Evolutionary conservation across 177 flowering plant genomes (phyloP).

Genomic region (Vitis hybrid): DNA sequence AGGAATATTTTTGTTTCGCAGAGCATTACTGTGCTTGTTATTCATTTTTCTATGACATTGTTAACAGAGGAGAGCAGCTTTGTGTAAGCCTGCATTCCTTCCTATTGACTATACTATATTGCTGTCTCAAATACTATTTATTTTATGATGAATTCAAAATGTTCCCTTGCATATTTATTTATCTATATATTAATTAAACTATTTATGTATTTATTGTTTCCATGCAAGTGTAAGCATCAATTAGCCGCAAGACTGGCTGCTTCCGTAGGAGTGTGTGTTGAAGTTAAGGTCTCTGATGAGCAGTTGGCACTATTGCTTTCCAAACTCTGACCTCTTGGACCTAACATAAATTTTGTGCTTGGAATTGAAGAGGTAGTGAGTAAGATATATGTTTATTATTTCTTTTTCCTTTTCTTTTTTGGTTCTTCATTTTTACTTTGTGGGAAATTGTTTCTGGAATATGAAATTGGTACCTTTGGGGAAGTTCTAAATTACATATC

Average conservation of each 20-base stretch:
- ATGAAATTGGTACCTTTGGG: neutral
- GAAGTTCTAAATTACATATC: no score
- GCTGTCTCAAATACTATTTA: neutral
- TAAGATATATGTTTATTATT: neutral
- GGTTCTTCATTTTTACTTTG: neutral
- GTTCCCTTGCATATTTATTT: neutral
- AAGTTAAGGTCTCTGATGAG: constrained; percentile 83
- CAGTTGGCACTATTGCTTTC: constrained; percentile 71
- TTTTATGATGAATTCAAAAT: neutral
- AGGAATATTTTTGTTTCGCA: constrained; percentile 84
- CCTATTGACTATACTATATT: neutral
- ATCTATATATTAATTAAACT: neutral
- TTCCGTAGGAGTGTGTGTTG: constrained; percentile 58
- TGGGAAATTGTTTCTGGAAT: neutral
- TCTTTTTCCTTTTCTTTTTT: neutral
- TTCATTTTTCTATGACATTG: constrained; percentile 88
- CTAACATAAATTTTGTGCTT: constrained; percentile 8
- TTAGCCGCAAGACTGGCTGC: constrained; percentile 88
- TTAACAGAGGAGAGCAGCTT: constrained; percentile 85
- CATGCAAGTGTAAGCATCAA: constrained; percentile 89
- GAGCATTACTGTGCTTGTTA: constrained; percentile 84
- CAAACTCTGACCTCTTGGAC: constrained; percentile 42
- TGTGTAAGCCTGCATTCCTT: constrained; percentile 45
- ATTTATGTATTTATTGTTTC: neutral
- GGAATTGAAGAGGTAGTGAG: constrained; percentile 16